A percentile compares a stretch with the other conserved stretches of the same genome.
Conservation (phyloP, 345 rosid species). For the Euclidium syriacum region DNA sequence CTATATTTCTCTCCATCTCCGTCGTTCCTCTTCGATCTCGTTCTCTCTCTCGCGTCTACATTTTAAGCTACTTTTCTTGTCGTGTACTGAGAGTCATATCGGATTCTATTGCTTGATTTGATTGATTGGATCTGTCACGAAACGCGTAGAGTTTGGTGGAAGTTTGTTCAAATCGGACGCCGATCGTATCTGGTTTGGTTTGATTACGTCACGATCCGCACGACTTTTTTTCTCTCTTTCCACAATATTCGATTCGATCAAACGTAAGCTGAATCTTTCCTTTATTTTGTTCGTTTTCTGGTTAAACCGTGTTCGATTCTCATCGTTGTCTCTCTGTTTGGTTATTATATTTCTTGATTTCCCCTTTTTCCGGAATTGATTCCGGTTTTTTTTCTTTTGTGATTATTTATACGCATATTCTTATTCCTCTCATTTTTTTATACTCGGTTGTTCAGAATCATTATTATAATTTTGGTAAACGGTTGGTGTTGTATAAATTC, state of each 20-base stretch:
- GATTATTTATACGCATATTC: conserved; percentile 11
- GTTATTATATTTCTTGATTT: background rate
- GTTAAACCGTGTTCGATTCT: background rate
- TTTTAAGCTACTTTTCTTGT: conserved; percentile 17
- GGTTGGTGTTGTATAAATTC: background rate
- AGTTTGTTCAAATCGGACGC: conserved; percentile 38
- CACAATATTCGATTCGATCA: conserved; percentile 12
- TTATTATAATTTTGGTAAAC: background rate
- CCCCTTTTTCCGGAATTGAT: conserved; percentile 22
- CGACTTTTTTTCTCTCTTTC: conserved; percentile 13
- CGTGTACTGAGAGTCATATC: background rate
- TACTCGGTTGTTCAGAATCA: background rate
- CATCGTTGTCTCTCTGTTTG: background rate
- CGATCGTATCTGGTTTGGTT: conserved; percentile 23
- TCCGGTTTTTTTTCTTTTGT: background rate
- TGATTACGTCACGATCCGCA: background rate
- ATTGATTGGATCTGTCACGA: background rate
- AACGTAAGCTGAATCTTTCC: conserved; percentile 39
- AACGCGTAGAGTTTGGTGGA: conserved; percentile 19
- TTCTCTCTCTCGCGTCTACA: background rate
- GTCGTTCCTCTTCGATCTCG: background rate
- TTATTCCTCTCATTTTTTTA: background rate
- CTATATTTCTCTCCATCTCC: background rate
- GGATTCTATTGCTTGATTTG: conserved; percentile 2
- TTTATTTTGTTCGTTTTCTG: background rate